Evolutionary conservation across 2,329 filamentous ascomycete species (phyloP), one percentile per base, ranked within the genome.

Genomic region (Cladorrhinum sp.): DNA sequence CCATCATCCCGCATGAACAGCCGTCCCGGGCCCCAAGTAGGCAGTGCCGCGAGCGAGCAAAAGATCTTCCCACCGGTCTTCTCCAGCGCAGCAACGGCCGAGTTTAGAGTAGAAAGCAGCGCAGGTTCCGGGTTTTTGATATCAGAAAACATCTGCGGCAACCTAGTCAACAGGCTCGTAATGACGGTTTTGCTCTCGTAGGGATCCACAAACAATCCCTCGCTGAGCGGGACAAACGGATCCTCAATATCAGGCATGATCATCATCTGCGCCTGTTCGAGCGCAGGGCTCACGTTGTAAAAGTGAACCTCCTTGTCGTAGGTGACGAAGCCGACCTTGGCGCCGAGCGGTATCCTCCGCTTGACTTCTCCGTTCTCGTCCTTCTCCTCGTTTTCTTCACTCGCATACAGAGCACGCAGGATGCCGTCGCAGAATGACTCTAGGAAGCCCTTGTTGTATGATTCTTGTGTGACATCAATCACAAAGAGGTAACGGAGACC

Each of bases 181-280:
- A 99, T 96, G 70, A 96, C 87, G 23, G 86, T 80, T 80, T 89
- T 94, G 51, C 92, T 95, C 73, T 96, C 91, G 68, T 92, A 88
- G 1, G 95, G 92, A 73, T 99, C 94, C 16, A 98, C 94, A 73
- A 98, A 98, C 9, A 99, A 81, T 16, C 94, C 93, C 61, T 96
- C 90, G 65, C 90, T 92, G 18, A 99, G 80, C 2, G 95, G 93
- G 16, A 98, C 87, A 73, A 99, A 99, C 0, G 95, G 95, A 67
- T 99, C 95, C 70, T 98, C 93, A 54, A 99, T 84, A 72, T 99
- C 95, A 2, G 95, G 91, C 91, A 99, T 96, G 55, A 99, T 93
- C 80, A 99, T 86, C 92, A 99, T 97, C 72, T 99, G 95, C 9
- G 95, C 92, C 76, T 92, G 87, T 59, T 95, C 89, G 48, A 97